A percentile compares a stretch with the other conserved stretches of the same genome.
phyloP scores from a whole-genome alignment of 2,329 filamentous ascomycete species.

The Capronia epimyces region DNA sequence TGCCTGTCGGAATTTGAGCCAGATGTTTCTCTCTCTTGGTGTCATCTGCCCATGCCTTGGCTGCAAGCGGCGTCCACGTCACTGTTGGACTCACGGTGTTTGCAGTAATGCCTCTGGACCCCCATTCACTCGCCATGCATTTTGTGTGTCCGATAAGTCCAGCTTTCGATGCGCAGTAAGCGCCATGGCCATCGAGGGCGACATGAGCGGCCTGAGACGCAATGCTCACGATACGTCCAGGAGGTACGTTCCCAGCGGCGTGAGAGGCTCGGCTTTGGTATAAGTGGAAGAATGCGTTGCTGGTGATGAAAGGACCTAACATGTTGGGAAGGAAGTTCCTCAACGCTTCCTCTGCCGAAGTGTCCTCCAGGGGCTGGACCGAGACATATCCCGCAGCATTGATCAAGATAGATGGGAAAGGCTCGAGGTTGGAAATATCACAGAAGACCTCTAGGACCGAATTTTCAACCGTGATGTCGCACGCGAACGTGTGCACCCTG shows the following conservation, averaged over 20 bases:
- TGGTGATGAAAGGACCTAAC: slow-evolving; percentile 43
- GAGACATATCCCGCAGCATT: slow-evolving; percentile 45
- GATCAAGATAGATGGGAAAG: slow-evolving; percentile 39
- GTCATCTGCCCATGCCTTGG: slow-evolving; percentile 40
- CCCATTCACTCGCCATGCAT: slow-evolving; percentile 47
- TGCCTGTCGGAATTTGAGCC: slow-evolving; percentile 37
- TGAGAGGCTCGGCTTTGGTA: slow-evolving; percentile 30
- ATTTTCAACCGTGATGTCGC: slow-evolving; percentile 46
- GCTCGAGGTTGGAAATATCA: slow-evolving; percentile 31
- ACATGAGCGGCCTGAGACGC: slow-evolving; percentile 46
- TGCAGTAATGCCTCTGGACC: slow-evolving; percentile 41
- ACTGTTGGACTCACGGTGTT: slow-evolving; percentile 46
- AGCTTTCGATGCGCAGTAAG: slow-evolving; percentile 47
- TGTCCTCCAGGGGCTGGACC: slow-evolving; percentile 41
- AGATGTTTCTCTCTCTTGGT: slow-evolving; percentile 36
- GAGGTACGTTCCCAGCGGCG: slow-evolving; percentile 27
- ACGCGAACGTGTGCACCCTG: slow-evolving; percentile 36
- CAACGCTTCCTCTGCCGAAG: slow-evolving; percentile 39
- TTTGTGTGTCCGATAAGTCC: slow-evolving; percentile 42
- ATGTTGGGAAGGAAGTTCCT: slow-evolving; percentile 35
- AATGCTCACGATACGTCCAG: slow-evolving; percentile 45
- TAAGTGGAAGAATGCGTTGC: slow-evolving; percentile 43
- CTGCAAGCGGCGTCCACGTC: slow-evolving; percentile 44
- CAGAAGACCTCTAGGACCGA: slow-evolving; percentile 44
- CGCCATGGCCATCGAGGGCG: slow-evolving; percentile 43